phyloP scores from a whole-genome alignment of 2,329 filamentous ascomycete species.

The Ophiocordyceps camponoti-leonardi region DNA sequence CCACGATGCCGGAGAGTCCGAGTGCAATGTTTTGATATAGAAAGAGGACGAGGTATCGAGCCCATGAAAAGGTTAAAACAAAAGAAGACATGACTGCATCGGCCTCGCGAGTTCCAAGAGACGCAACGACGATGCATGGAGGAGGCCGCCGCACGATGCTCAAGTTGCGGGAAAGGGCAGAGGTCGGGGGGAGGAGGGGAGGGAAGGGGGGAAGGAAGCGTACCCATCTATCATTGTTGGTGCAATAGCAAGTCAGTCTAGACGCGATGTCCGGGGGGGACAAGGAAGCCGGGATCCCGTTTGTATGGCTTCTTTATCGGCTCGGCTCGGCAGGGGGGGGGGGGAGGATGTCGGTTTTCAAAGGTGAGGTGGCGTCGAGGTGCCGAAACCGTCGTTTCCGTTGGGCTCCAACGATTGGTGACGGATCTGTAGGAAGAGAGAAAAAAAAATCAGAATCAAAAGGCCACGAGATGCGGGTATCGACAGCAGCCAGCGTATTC shows the following conservation, averaged over 20 bases:
- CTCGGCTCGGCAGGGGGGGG: not conserved
- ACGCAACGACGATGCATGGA: not conserved
- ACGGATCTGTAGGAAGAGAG: not conserved
- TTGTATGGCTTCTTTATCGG: not conserved
- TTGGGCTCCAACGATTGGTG: slow-evolving; percentile 9
- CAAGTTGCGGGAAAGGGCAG: slow-evolving; percentile 1
- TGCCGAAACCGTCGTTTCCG: slow-evolving; percentile 7
- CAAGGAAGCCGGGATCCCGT: not conserved
- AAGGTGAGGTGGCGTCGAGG: not conserved
- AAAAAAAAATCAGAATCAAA: not conserved
- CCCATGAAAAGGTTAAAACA: slow-evolving; percentile 1
- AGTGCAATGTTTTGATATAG: slow-evolving; percentile 4
- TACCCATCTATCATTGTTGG: slow-evolving; percentile 25
- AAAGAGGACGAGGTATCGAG: slow-evolving; percentile 1
- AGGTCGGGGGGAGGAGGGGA: not conserved
- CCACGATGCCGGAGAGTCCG: slow-evolving; percentile 4
- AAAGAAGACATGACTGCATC: not conserved
- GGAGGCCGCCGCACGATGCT: not conserved
- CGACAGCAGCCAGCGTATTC: not conserved
- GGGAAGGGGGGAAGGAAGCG: slow-evolving; percentile 9
- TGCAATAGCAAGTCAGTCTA: slow-evolving; percentile 7
- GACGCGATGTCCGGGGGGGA: not conserved
- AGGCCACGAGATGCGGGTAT: not conserved
- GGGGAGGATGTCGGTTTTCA: not conserved
- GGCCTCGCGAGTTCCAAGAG: not conserved